A percentile compares a stretch with the other conserved stretches of the same genome.
Conservation (phyloP, 2,329 filamentous ascomycete species). For the Microdochium nivale region DNA sequence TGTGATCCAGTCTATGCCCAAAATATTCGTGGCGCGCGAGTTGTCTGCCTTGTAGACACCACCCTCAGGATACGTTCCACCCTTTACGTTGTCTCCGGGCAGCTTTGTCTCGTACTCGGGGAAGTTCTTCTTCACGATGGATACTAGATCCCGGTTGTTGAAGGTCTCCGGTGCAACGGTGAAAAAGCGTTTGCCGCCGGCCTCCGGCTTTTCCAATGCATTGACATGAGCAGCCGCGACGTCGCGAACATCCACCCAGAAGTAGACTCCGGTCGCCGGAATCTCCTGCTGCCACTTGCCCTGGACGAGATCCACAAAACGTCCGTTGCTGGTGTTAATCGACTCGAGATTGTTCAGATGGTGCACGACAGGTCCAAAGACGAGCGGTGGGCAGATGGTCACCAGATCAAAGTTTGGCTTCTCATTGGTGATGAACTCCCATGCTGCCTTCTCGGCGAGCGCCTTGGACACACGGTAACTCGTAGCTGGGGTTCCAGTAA, state of each 20-base stretch:
- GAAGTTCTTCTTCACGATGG: slow-evolving; percentile 35
- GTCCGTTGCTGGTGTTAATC: slow-evolving; percentile 46
- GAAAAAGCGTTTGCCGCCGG: slow-evolving; percentile 42
- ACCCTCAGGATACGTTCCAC: slow-evolving; percentile 31
- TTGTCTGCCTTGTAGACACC: slow-evolving; percentile 48
- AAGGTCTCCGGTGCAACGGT: slow-evolving; percentile 34
- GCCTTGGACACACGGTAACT: slow-evolving; percentile 49
- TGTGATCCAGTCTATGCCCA: slow-evolving; percentile 54
- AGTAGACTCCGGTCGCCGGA: slow-evolving; percentile 29
- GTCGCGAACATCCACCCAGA: slow-evolving; percentile 50
- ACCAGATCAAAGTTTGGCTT: slow-evolving; percentile 39
- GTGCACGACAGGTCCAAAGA: slow-evolving; percentile 44
- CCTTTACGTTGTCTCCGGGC: slow-evolving; percentile 32
- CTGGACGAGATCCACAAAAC: slow-evolving; percentile 39
- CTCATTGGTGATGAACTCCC: slow-evolving; percentile 38
- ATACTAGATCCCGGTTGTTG: slow-evolving; percentile 34
- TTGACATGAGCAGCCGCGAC: slow-evolving; percentile 43
- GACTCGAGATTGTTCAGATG: slow-evolving; percentile 32
- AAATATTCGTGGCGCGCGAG: slow-evolving; percentile 44
- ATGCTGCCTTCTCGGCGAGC: slow-evolving; percentile 42
- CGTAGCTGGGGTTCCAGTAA: slow-evolving; percentile 26
- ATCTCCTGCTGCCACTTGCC: slow-evolving; percentile 39
- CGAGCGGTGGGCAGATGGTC: slow-evolving; percentile 46
- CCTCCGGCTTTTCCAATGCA: slow-evolving; percentile 38
- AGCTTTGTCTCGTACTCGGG: slow-evolving; percentile 39